phyloP scores from a whole-genome alignment of 139 green algal species.

The Coelastrella sp. region DNA sequence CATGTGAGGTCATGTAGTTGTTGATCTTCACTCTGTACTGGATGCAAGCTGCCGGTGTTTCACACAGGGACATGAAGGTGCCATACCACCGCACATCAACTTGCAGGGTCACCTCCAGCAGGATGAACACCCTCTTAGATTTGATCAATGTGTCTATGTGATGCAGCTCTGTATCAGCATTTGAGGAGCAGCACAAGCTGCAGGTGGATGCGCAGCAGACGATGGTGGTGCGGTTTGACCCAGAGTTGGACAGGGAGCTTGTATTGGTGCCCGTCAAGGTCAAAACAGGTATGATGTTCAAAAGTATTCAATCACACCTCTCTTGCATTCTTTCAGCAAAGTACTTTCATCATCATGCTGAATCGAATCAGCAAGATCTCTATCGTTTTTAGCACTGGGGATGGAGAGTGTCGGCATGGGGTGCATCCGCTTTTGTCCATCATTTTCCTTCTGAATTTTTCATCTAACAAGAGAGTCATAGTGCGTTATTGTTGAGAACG shows the following conservation, averaged over 20 bases:
- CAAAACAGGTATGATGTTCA: conserved; percentile 48
- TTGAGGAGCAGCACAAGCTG: conserved; percentile 43
- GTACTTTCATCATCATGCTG: too few relatives aligned
- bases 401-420: too few relatives aligned
- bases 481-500: too few relatives aligned
- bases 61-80: background rate
- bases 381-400: too few relatives aligned
- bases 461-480: too few relatives aligned
- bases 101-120: background rate
- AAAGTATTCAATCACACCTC: too few relatives aligned
- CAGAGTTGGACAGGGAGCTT: conserved; percentile 50
- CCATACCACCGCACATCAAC: background rate
- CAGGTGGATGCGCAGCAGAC: conserved; percentile 38
- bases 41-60: background rate
- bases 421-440: too few relatives aligned
- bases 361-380: too few relatives aligned
- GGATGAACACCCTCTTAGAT: background rate
- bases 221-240: conserved; percentile 54
- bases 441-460: too few relatives aligned
- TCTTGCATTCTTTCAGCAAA: too few relatives aligned
- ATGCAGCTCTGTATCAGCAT: conserved; percentile 4
- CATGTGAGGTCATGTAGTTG: too few relatives aligned
- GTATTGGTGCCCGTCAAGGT: conserved; percentile 55
- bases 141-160: background rate
- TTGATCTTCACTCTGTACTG: too few relatives aligned